Base-by-base conservation (phyloP, 306 rosid species). In the Malus sieversii region DNA sequence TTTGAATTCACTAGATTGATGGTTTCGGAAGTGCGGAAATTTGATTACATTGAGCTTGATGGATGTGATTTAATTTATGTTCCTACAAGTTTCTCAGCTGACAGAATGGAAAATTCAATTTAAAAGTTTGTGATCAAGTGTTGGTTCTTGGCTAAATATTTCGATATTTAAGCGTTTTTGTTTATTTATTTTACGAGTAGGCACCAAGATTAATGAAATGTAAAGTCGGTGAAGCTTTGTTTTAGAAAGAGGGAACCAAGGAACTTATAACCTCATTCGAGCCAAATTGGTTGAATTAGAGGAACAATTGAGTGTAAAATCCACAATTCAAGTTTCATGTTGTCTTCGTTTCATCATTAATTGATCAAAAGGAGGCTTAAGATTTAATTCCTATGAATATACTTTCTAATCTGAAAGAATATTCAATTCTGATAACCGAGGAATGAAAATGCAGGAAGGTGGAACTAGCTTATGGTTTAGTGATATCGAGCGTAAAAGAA, bases 401-500 rank as follows among this genome's bases (percentile, higher is more conserved):
- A 60, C 7, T 60, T 25, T 60, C 35, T 60, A 12, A 58, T 58
- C 19, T 60, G 15, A 60, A 60, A 13, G 35, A 8, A 40, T 45
- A 22, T 65, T n/a, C 19, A 32, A 73, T 5, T 60, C 35, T 84
- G 57, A 72, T 44, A 18, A 42, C 68, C 8, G 70, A 77, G 60
- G 63, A 14, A 73, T 88, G 80, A 68, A 68, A 77, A 52, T 87
- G 93, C 93, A 95, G 98, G 79, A 92, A 95, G 80, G 88, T 95
- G 65, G 85, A 82, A 60, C 76, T 82, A 65, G 96, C 92, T 38
- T 90, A 82, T 82, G 75, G 68, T 73, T 95, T 88, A 85, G 92
- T 95, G 76, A 77, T 35, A 42, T 81, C 81, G 1, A 84, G 82
- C 55, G 80, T 73, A 51, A 53, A 75, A 46, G 89, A 80, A 70